Evolutionary conservation across 1,284 basidiomycete genomes (phyloP), one percentile per base, ranked within the genome.

Genomic region (Wolfiporia cocos): DNA sequence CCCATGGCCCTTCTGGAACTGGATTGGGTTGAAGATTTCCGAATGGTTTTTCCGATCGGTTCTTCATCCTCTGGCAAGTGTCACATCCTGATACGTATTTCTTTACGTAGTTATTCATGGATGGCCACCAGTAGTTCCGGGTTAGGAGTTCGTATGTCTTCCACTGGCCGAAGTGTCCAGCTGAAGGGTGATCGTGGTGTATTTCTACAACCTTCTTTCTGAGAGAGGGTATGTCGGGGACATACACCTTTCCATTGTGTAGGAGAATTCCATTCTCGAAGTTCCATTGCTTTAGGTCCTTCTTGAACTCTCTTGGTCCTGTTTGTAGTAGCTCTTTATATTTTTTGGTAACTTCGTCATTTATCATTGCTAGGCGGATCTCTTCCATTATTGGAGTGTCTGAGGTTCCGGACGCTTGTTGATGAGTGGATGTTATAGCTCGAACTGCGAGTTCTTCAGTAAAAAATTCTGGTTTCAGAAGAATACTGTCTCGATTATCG

Each of bases 151-250:
- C 34, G 9, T 19, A 18, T 7, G 34, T 35, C 20, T 35, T 35
- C 12, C 4, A n/a, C 15, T 26, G 5, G 22, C 70, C 70, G 5
- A 55, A 60, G 49, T 74, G 70, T 32, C 69, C 59, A 3, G 54
- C 51, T 5, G 50, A 34, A 3, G 21, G 48, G 0, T 48, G 40
- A 38, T 65, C 57, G 44, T 66, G 61, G 48, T 59, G 55, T 4
- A 45, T 34, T 18, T 48, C 20, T 0, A 66, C 43, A 19, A 66
- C 56, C 0, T 45, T 15, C 17, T 43, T 26, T 2, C 51, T 34
- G 0, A 68, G 48, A 6, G 54, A 37, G 4, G 41, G 22, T 12
- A 55, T 44, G 9, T 55, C 43, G 0, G 60, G 62, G 0, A 64
- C 53, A 36, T 55, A 58, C 26, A 62, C 42, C 17, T n/a, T 4